Conservation (phyloP, 176 grass and related monocot species). For the Alopecurus myosuroides region DNA sequence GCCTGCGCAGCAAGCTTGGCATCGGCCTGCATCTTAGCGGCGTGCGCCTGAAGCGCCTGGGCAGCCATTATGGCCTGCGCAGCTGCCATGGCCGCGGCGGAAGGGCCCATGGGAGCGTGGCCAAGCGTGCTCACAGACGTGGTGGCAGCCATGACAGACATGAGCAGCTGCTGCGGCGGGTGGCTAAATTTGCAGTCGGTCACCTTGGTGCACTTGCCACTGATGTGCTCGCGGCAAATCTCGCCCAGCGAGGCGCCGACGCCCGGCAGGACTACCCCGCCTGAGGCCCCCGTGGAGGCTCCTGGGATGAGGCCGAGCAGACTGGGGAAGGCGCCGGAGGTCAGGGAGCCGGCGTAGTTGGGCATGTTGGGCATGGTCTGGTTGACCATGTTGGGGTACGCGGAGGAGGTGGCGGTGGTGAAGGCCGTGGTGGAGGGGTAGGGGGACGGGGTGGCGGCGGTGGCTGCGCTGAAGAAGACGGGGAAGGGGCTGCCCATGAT, state of each 20-base stretch:
- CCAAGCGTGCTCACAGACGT: constrained; percentile 60
- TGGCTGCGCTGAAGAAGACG: constrained; percentile 75
- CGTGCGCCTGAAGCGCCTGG: constrained; percentile 81
- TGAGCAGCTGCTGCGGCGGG: constrained; percentile 75
- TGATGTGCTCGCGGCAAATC: constrained; percentile 82
- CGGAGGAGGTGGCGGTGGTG: not conserved
- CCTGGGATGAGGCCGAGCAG: constrained; percentile 53
- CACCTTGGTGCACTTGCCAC: constrained; percentile 53
- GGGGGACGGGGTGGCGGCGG: not conserved
- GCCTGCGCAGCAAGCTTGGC: constrained; percentile 36
- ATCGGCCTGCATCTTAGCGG: constrained; percentile 58
- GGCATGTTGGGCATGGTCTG: constrained; percentile 99
- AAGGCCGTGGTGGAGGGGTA: not conserved
- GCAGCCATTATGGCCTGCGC: constrained; percentile 98
- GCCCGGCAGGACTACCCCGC: constrained; percentile 78
- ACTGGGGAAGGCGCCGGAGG: constrained; percentile 45
- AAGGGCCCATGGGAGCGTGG: constrained; percentile 70
- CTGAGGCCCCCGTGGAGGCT: constrained; percentile 35
- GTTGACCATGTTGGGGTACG: constrained; percentile 85
- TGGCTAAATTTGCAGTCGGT: constrained; percentile 68
- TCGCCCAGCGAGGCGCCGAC: constrained; percentile 74
- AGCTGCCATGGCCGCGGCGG: constrained; percentile 89
- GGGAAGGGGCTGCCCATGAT: constrained; percentile 96
- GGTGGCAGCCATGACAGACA: constrained; percentile 60
- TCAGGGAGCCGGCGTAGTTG: constrained; percentile 58